Base-by-base conservation (phyloP, 164 flowering plant genomes). In the Sedum album region DNA sequence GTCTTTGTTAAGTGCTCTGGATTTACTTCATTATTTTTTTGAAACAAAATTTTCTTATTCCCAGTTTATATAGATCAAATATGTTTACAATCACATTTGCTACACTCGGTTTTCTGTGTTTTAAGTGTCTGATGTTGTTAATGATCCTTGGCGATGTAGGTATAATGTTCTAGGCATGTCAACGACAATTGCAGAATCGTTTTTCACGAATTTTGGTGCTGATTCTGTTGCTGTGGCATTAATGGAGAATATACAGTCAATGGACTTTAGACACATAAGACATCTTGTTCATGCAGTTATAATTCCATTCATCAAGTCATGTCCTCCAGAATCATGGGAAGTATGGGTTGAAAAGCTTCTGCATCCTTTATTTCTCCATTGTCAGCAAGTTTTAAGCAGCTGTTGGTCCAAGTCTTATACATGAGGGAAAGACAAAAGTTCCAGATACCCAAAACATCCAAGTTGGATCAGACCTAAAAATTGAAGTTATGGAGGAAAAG, bases 401-500 rank as follows among this genome's bases (percentile, higher is more conserved):
- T 95, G 97, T 39, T 95, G 99, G 97, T 81, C 90, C 63, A 74
- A n/a, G 83, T 76, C 94, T 95, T 71, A 70, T 92, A 69, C 80
- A 63, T 38, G 97, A 90, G 75, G 97, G 99, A 44, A 85, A 89
- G 76, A 96, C 97, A 60, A 88, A 83, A 75, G 93, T 88, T 76
- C 97, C 99, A 49, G 97, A 95, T 81, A 71, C 70, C 41, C 79
- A 61, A 69, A 83, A 84, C 46, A 78, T 83, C 67, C 69, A 69
- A 51, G 74, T 70, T 66, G 89, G 85, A 36, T 79, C 87, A 48
- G 97, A 95, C 76, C 70, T 95, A 44, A 88, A 86, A 76, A 78
- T 86, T 51, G 99, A 95, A 83, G 97, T 95, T 6, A 88, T 92
- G 91, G 99, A 87, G 78, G 99, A 95, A 75, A 92, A 92, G 82